phyloP scores from a whole-genome alignment of 164 flowering plant species.

The Aristolochia californica region DNA sequence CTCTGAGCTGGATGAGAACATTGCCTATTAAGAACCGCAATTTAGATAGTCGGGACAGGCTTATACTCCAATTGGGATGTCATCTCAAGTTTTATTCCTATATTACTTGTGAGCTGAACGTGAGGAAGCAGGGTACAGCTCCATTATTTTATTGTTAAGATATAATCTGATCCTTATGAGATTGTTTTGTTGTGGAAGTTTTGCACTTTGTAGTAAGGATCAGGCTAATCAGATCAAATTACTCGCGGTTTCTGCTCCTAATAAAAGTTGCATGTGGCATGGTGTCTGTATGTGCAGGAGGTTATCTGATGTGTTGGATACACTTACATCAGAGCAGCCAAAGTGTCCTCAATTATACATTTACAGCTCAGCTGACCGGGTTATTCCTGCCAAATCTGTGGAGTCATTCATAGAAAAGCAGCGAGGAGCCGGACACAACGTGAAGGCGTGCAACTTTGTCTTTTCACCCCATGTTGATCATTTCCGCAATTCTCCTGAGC shows the following conservation, averaged over 20 bases:
- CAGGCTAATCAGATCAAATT: too few species aligned
- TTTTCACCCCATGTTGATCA: slow-evolving; percentile 97
- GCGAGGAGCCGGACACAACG: slow-evolving; percentile 64
- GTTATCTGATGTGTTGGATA: slow-evolving; percentile 57
- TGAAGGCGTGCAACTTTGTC: slow-evolving; percentile 76
- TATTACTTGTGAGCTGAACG: too few species aligned
- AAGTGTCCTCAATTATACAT: slow-evolving; percentile 77
- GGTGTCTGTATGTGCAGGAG: slow-evolving; percentile 53
- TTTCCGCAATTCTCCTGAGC: slow-evolving; percentile 40
- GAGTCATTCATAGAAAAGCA: slow-evolving; percentile 82
- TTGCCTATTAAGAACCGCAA: too few species aligned
- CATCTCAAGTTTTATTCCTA: too few species aligned
- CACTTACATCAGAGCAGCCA: slow-evolving; percentile 64
- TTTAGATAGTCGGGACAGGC: too few species aligned
- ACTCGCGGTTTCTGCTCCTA: too few species aligned
- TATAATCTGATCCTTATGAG: too few species aligned
- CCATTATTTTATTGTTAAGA: too few species aligned
- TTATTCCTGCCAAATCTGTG: slow-evolving; percentile 72
- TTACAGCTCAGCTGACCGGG: slow-evolving; percentile 89
- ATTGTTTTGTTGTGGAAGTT: too few species aligned
- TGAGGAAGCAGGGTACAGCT: too few species aligned
- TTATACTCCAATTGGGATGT: too few species aligned
- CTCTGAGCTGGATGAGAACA: neutral
- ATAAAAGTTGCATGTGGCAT: neutral
- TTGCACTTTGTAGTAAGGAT: too few species aligned